Evolutionary conservation across 2,329 filamentous ascomycete species (phyloP).

Genomic region (Trichoderma simmonsii): DNA sequence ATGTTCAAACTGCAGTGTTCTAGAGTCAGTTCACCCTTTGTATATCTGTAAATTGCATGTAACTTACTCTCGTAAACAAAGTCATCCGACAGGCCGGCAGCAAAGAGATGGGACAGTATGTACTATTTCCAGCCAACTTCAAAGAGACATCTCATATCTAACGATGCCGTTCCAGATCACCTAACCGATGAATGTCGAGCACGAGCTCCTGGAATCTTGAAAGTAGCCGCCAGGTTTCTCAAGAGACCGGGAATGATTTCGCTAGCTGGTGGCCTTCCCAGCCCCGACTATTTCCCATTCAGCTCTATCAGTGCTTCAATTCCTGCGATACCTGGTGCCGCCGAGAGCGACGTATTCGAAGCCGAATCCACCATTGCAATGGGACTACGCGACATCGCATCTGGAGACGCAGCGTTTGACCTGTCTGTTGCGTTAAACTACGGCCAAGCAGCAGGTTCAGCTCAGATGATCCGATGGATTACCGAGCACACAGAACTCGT

Average conservation of each 20-base stretch:
- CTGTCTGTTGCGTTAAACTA: constrained; percentile 65
- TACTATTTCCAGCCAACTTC: background rate
- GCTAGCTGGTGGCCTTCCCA: background rate
- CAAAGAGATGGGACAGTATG: constrained; percentile 78
- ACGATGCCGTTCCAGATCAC: background rate
- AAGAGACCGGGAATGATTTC: constrained; percentile 10
- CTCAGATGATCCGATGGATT: constrained; percentile 67
- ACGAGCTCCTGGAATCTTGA: background rate
- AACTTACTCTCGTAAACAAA: constrained; percentile 17
- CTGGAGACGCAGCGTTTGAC: constrained; percentile 22
- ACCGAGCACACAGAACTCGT: constrained; percentile 75
- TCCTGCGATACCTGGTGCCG: background rate
- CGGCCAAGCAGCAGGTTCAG: constrained; percentile 67
- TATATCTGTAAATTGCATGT: background rate
- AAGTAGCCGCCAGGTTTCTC: constrained; percentile 6
- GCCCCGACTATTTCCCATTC: background rate
- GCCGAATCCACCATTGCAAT: background rate
- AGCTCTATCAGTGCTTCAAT: background rate
- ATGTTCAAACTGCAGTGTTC: constrained; percentile 2
- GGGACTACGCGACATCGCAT: constrained; percentile 5
- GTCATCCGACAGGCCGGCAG: constrained; percentile 63
- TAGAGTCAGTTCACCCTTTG: background rate
- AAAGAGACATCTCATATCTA: constrained; percentile 38
- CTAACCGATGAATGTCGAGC: background rate
- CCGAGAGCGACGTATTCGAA: background rate